phyloP scores from a whole-genome alignment of 768 basidiomycete genomes.

The Pholiota conissans region DNA sequence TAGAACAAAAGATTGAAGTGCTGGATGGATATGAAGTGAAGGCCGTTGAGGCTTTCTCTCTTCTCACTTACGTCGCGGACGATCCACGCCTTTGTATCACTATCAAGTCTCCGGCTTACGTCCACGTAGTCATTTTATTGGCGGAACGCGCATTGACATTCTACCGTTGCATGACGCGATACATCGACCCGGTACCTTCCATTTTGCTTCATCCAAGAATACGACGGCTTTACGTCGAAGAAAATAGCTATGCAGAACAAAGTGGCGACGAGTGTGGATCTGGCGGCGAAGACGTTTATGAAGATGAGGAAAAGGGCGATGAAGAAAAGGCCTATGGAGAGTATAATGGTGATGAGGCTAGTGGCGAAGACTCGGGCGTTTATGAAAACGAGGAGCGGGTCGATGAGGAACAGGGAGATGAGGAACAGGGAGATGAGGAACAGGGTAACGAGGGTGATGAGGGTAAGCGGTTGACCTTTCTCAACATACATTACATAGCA shows the following conservation, averaged over 20 bases:
- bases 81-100: conserved; percentile 1
- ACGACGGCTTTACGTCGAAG: not conserved
- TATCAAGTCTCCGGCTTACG: not conserved
- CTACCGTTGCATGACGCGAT: not conserved
- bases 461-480: no score
- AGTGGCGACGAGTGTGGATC: not conserved
- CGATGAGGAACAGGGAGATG: no score
- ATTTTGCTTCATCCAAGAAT: not conserved
- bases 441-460: no score
- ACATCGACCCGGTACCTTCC: not conserved
- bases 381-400: no score
- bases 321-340: no score
- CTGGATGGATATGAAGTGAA: not conserved
- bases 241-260: no score
- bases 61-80: not conserved
- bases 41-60: not conserved
- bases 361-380: no score
- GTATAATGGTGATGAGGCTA: no score
- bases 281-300: not conserved
- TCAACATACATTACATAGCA: no score
- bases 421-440: no score
- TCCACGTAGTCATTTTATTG: no score
- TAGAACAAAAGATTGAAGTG: not conserved
- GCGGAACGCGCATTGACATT: not conserved
- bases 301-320: no score